phyloP scores from a whole-genome alignment of 225 moss, liverwort and hornwort genomes.

The Thuidium tamariscinum region DNA sequence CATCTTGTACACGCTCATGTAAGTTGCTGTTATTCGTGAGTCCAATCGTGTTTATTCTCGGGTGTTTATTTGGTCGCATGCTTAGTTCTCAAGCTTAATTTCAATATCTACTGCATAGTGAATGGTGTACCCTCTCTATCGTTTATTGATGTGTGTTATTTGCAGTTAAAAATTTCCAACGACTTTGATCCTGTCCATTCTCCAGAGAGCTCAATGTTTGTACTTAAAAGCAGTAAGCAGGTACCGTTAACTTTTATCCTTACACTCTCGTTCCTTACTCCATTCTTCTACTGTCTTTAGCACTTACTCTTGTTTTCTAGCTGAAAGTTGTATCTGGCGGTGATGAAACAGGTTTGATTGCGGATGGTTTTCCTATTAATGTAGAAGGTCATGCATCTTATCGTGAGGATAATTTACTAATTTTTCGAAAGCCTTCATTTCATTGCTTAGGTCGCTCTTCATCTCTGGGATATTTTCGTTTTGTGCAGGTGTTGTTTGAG shows the following conservation, averaged over 20 bases:
- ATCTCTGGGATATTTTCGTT: not conserved
- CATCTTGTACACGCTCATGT: slow-evolving; percentile 82
- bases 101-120: not conserved
- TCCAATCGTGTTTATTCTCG: not conserved
- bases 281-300: not conserved
- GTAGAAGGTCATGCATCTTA: not conserved
- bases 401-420: not conserved
- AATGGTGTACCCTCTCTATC: not conserved
- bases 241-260: slow-evolving; percentile 4
- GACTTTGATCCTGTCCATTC: slow-evolving; percentile 87
- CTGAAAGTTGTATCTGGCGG: not conserved
- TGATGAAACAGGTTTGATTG: not conserved
- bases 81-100: not conserved
- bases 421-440: not conserved
- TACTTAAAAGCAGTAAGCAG: slow-evolving; percentile 82
- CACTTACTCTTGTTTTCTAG: not conserved
- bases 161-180: slow-evolving; percentile 76
- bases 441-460: not conserved
- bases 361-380: not conserved
- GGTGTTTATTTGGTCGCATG: not conserved
- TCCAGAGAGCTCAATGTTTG: slow-evolving; percentile 82
- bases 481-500: slow-evolving; percentile 55
- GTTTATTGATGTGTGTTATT: not conserved
- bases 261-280: not conserved
- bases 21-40: slow-evolving; percentile 5